phyloP scores from a whole-genome alignment of 139 green algal species.

The Picochlorum sp. region DNA sequence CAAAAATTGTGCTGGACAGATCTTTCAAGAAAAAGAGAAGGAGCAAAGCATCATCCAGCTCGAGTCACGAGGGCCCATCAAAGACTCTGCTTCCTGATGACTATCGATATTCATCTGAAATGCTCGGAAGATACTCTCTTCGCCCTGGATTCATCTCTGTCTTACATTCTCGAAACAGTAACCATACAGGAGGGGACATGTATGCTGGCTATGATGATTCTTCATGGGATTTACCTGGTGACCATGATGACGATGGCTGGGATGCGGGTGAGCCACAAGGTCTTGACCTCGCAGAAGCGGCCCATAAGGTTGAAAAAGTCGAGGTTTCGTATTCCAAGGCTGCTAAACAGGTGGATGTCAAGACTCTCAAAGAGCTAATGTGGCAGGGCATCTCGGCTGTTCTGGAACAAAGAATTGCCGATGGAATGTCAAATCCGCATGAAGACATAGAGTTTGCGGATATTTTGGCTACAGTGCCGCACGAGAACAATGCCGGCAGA shows the following conservation, averaged over 20 bases:
- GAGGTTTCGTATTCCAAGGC: conserved; percentile 50
- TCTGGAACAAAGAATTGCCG: background rate
- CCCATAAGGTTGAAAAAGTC: conserved; percentile 46
- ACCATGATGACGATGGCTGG: background rate
- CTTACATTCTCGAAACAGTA: background rate
- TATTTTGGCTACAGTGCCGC: conserved; percentile 40
- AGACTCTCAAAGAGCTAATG: conserved; percentile 66
- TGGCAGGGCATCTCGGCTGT: conserved; percentile 42
- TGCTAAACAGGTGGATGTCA: conserved; percentile 76
- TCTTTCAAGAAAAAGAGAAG: background rate
- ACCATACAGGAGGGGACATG: background rate
- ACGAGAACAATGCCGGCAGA: conserved; percentile 27
- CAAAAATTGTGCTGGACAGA: conserved; percentile 7
- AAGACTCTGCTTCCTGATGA: conserved; percentile 64
- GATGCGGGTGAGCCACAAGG: background rate
- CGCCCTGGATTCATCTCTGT: conserved; percentile 5
- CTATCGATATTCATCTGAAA: conserved; percentile 46
- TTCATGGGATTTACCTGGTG: conserved; percentile 1
- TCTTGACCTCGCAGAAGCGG: conserved; percentile 26
- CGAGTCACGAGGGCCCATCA: background rate
- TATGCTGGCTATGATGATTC: conserved; percentile 12
- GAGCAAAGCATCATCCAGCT: background rate
- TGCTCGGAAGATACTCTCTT: conserved; percentile 18
- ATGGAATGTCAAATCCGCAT: background rate
- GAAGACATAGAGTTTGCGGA: conserved; percentile 16